Evolutionary conservation across 169 alveolate species (phyloP).

Genomic region (Plasmodium blacklocki): DNA sequence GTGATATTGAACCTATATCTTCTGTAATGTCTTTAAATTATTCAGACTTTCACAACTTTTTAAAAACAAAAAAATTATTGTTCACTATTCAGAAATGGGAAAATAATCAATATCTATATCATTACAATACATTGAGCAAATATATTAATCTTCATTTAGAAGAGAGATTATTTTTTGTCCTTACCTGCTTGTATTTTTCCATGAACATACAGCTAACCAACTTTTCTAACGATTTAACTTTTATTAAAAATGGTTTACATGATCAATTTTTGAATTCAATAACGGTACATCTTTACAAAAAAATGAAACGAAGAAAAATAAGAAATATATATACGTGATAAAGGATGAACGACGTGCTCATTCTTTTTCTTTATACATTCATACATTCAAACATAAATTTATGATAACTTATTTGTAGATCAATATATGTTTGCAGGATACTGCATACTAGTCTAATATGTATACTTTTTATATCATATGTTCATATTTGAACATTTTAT

Average conservation of each 20-base stretch:
- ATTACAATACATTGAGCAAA: constrained; percentile 27
- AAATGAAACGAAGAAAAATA: neutral
- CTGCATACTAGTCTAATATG: too few relatives aligned
- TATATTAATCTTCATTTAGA: constrained; percentile 64
- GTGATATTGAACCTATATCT: neutral
- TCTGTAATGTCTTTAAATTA: constrained; percentile 8
- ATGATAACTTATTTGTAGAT: too few relatives aligned
- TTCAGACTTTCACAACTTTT: constrained; percentile 17
- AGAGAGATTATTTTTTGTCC: constrained; percentile 37
- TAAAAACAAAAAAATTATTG: constrained; percentile 28
- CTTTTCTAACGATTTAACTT: constrained; percentile 12
- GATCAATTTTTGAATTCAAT: constrained; percentile 45
- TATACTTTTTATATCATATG: too few relatives aligned
- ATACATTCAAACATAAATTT: too few relatives aligned
- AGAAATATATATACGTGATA: neutral
- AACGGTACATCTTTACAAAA: constrained; percentile 11
- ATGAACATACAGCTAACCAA: constrained; percentile 23
- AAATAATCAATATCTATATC: constrained; percentile 12
- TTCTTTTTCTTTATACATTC: too few relatives aligned
- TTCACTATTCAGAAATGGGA: constrained; percentile 13
- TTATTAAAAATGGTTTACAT: constrained; percentile 11
- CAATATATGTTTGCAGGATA: too few relatives aligned
- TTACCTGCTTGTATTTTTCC: constrained; percentile 44
- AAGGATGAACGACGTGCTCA: neutral
- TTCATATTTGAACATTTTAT: too few relatives aligned